Base-by-base conservation (phyloP, 1,284 basidiomycete species). In the Irpex rosettiformis region DNA sequence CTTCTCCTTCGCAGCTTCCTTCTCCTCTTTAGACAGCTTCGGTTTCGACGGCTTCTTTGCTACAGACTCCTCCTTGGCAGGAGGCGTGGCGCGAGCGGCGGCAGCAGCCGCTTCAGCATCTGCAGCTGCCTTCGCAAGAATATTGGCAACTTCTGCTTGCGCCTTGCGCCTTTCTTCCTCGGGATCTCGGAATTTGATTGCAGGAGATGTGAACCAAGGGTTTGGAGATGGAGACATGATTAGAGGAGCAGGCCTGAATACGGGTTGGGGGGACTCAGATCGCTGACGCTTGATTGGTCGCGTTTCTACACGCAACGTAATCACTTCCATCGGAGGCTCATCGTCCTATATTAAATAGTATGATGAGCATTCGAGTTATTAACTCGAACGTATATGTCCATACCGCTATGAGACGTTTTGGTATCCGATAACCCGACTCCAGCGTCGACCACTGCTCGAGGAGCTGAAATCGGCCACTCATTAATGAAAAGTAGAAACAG, bases 371-470 rank as follows among this genome's bases (percentile, higher is more conserved):
- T 18, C 8, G 43, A n/a, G 33, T 45, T 13, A 25, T 4, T 40
- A 22, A 8, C 8, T 47, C 25, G 33, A 30, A 56, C n/a, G 21
- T 11, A 29, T 25, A 18, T 53, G 27, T 2, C 58, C 83, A 58
- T 67, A 77, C 71, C 43, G 66, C 72, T 69, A 80, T 82, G 51
- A 79, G 65, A 56, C 86, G 79, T 69, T 91, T 92, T 7, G 91
- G 89, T 81, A 97, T 96, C 64, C 93, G 88, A 71, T 92, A 95
- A 7, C 85, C 88, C 42, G 87, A 74, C 54, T 89, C 85, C 47
- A 96, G 79, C 18, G 78, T 79, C 30, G 84, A 81, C 94, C 94
- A 97, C 56, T 86, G 78, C 18, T 80, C 80, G 2, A 93, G 73
- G 13, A 95, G 77, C 83, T 89, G 64, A n/a, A 8, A 10, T n/a